Evolutionary conservation across 148 eudicot species (phyloP), one percentile per base, ranked within the genome.

Genomic region (Vaccinium macrocarpon): DNA sequence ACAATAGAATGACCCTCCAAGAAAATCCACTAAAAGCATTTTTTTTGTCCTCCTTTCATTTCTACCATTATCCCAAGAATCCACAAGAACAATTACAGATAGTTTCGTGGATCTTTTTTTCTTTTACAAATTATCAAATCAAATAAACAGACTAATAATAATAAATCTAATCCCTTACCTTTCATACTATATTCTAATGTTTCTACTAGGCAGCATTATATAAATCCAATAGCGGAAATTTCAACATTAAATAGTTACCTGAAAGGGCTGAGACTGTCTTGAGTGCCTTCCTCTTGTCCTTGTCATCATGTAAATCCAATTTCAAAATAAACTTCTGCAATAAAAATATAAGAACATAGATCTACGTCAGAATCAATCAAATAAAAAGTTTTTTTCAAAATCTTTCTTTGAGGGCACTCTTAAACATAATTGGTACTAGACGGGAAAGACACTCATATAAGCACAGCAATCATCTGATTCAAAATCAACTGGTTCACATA

Each of bases 221-320:
- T 50, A 50, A 80, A 21, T 53, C 23, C 32, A 49, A 71, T 51
- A 73, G 49, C n/a, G 48, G 57, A 84, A 68, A 15, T 66, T 29
- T 76, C 32, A 23, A 75, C 81, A n/a, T 51, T 11, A 27, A 10
- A 57, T 46, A n/a, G 10, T n/a, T 88, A 93, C 98, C 98, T 88
- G 92, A 53, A 52, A 93, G 92, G 57, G 94, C 79, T 59, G 98
- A 85, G 10, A 95, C 97, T 12, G 88, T 89, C 89, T 93, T 95
- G 53, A 95, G 76, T 42, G 98, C 98, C 84, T 93, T 95, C 80
- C 95, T 87, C 89, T 95, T 95, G 16, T 91, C 94, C 56, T 85
- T 90, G 81, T 88, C 93, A 88, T 93, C 97, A 53, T 90, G 86
- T 82, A 95, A 83, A 19, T 93, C 98, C 92, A 93, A 81, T 83